A percentile compares a stretch with the other conserved stretches of the same genome.
Conservation (phyloP, 2,329 filamentous ascomycete genomes). For the Rutstroemia sp. region DNA sequence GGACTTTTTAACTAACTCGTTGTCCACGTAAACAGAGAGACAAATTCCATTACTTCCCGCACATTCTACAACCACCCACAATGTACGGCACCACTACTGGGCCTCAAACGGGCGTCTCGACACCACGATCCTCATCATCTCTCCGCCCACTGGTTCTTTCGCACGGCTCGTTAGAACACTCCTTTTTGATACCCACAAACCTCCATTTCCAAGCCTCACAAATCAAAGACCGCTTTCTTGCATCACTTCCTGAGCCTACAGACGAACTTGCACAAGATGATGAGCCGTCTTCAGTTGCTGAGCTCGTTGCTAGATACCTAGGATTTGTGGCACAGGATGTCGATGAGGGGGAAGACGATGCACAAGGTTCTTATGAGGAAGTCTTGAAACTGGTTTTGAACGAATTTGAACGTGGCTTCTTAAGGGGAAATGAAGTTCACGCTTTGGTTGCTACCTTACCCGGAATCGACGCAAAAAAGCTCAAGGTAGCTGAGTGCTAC, state of each 20-base stretch:
- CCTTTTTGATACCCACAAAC: slow-evolving; percentile 88
- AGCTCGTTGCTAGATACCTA: slow-evolving; percentile 90
- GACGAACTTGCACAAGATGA: slow-evolving; percentile 98
- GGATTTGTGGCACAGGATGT: slow-evolving; percentile 84
- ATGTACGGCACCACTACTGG: slow-evolving; percentile 85
- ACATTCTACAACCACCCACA: slow-evolving; percentile 30
- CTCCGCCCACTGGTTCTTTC: slow-evolving; percentile 83
- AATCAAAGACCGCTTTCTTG: slow-evolving; percentile 83
- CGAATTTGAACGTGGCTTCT: slow-evolving; percentile 93
- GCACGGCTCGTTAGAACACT: slow-evolving; percentile 93
- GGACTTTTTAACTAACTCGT: background rate
- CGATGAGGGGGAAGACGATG: slow-evolving; percentile 85
- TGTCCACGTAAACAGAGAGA: slow-evolving; percentile 5
- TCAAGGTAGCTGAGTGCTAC: slow-evolving; percentile 83
- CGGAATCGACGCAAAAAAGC: slow-evolving; percentile 88
- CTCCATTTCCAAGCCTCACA: slow-evolving; percentile 95
- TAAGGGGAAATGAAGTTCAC: slow-evolving; percentile 94
- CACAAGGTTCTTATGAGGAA: slow-evolving; percentile 82
- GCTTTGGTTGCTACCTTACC: slow-evolving; percentile 78
- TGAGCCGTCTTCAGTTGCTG: slow-evolving; percentile 91
- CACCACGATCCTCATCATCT: slow-evolving; percentile 87
- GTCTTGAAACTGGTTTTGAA: slow-evolving; percentile 87
- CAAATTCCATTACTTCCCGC: slow-evolving; percentile 8
- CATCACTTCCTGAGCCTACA: slow-evolving; percentile 80
- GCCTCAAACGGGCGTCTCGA: slow-evolving; percentile 93